phyloP scores from a whole-genome alignment of 163 green algal genomes.

The Scenedesmus sp. region DNA sequence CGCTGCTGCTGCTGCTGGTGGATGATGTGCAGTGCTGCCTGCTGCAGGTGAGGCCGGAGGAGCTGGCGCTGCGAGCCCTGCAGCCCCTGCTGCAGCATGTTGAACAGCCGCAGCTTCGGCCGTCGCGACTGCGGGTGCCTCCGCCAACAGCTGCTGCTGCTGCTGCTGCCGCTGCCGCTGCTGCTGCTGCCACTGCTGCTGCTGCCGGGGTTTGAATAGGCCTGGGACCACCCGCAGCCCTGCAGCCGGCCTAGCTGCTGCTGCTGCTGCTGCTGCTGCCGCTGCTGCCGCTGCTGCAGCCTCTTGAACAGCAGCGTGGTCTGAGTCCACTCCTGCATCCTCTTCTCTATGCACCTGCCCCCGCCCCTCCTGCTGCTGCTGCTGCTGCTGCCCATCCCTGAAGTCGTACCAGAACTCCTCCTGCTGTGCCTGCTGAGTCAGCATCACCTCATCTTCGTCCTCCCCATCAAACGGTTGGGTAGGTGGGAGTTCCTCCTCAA shows the following conservation, averaged over 20 bases:
- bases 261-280: neutral
- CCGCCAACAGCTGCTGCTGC: conserved; percentile 12
- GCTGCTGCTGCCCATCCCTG: neutral
- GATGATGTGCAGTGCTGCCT: neutral
- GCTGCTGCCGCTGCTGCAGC: conserved; percentile 7
- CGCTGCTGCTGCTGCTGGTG: conserved; percentile 12
- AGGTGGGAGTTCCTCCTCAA: conserved; percentile 12
- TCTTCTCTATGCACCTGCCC: neutral
- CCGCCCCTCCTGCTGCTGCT: too few species aligned
- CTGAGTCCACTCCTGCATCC: neutral
- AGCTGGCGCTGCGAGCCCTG: neutral
- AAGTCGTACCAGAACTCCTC: neutral
- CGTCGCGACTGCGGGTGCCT: neutral
- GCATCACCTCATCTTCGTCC: neutral
- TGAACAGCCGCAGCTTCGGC: too few species aligned
- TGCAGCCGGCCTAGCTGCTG: neutral
- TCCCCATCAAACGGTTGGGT: neutral
- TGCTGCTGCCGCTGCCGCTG: neutral
- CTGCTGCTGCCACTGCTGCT: conserved; percentile 10
- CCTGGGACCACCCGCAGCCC: conserved; percentile 17
- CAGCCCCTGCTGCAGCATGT: neutral
- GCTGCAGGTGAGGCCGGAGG: neutral
- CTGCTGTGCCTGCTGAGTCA: conserved; percentile 3
- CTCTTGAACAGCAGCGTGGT: neutral
- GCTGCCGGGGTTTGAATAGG: neutral